Conservation (phyloP, 1,284 basidiomycete genomes). For the Ustilago shanxiensis region DNA sequence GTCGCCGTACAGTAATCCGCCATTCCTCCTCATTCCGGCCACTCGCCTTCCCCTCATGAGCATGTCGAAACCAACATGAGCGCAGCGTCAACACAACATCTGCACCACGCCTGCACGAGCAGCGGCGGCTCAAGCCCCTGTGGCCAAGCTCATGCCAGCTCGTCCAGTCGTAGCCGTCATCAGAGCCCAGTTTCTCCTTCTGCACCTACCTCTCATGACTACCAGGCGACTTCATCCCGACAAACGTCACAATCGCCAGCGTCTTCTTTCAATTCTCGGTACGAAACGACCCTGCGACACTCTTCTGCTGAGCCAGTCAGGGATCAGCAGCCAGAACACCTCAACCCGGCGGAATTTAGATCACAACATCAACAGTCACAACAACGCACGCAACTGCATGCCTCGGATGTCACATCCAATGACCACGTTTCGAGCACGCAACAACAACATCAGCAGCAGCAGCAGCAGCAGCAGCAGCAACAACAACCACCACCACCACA, state of each 20-base stretch:
- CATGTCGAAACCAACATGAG: slow-evolving; percentile 43
- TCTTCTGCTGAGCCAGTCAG: background rate
- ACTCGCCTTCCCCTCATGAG: slow-evolving; percentile 21
- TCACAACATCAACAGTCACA: slow-evolving; percentile 7
- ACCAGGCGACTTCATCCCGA: slow-evolving; percentile 8
- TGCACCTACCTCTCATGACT: background rate
- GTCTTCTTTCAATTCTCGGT: background rate
- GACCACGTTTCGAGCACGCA: background rate
- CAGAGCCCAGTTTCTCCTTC: slow-evolving; percentile 12
- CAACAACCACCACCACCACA: slow-evolving; percentile 9
- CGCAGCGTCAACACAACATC: slow-evolving; percentile 34
- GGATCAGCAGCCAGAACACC: background rate
- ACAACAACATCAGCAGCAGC: slow-evolving; percentile 5
- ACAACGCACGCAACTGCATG: too few species aligned
- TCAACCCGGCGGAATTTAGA: background rate
- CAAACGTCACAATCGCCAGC: slow-evolving; percentile 12
- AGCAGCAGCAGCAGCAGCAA: too few species aligned
- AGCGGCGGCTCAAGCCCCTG: slow-evolving; percentile 21
- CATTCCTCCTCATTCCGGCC: slow-evolving; percentile 19
- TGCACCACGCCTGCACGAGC: slow-evolving; percentile 14
- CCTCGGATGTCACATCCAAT: background rate
- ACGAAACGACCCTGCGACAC: slow-evolving; percentile 1
- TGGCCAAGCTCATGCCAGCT: slow-evolving; percentile 14
- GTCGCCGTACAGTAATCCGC: background rate
- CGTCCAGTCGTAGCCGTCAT: slow-evolving; percentile 14